Evolutionary conservation across 2,329 filamentous ascomycete genomes (phyloP).

Genomic region (Fulvia fulva): DNA sequence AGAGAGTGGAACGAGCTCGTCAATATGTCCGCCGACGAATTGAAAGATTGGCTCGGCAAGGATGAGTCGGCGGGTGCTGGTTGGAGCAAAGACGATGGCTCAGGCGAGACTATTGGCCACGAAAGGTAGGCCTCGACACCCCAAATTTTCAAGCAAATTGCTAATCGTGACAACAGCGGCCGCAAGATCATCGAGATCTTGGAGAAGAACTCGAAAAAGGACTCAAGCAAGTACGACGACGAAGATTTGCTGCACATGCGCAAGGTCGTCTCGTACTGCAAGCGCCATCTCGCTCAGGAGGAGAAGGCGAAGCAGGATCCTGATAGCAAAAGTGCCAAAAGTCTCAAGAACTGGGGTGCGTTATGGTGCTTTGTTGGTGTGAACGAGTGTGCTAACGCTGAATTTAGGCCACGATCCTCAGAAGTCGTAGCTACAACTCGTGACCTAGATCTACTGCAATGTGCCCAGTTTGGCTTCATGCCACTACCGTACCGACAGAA

Average conservation of each 20-base stretch:
- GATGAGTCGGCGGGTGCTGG: conserved; percentile 57
- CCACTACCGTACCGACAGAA: no score
- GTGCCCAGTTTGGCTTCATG: no score
- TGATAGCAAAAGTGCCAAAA: conserved; percentile 53
- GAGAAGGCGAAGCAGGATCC: conserved; percentile 55
- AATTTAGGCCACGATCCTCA: background rate
- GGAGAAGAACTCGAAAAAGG: conserved; percentile 57
- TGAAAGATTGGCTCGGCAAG: conserved; percentile 59
- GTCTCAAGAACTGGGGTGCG: conserved; percentile 57
- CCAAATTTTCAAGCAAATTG: background rate
- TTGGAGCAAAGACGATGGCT: conserved; percentile 56
- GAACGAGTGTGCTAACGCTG: background rate
- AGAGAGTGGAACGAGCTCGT: conserved; percentile 64
- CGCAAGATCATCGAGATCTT: conserved; percentile 62
- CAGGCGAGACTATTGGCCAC: conserved; percentile 61
- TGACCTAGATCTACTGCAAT: no score
- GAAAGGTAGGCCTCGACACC: conserved; percentile 42
- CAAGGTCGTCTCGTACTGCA: conserved; percentile 61
- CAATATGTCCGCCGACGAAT: conserved; percentile 61
- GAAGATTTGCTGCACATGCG: conserved; percentile 49
- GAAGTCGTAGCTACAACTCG: background rate
- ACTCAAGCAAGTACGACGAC: conserved; percentile 54
- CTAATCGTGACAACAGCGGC: conserved; percentile 42
- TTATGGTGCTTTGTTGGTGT: background rate
- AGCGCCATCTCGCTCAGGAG: conserved; percentile 64